Base-by-base conservation (phyloP, 441 rosid genomes). In the Manihot esculenta region DNA sequence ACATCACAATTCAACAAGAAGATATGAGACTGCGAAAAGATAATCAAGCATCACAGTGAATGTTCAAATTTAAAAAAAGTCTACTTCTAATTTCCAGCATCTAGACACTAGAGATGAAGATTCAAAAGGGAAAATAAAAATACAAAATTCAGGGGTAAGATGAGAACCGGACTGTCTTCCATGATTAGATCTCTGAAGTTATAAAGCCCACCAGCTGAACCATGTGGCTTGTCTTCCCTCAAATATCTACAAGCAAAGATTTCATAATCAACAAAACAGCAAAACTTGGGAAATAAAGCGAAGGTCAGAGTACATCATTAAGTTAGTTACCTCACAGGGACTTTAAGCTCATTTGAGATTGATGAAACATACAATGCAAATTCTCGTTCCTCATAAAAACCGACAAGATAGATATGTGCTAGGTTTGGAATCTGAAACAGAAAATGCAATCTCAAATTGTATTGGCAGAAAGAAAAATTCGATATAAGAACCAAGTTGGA, bases 121-220 rank as follows among this genome's bases (percentile, higher is more conserved):
- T 21, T 64, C 57, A 13, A 58, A 18, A 69, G 27, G 38, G 14
- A 45, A 45, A 12, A 18, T 18, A 8, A 23, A 18, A 21, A 49
- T 26, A 57, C 35, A 48, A 78, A 50, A 30, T 8, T 27, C 62
- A 1, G 57, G 61, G 54, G 56, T 53, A 33, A 49, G 56, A 64
- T 55, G 79, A 41, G 68, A 55, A 93, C 98, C 78, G 93, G 98
- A 57, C 66, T 77, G 35, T 91, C 97, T 80, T 89, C 97, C 97
- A 91, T 88, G 68, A 93, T 88, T 42, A 79, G 71, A 72, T 87
- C 86, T 64, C 89, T 85, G 77, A 91, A 93, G 80, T 89, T 81
- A 76, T 87, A 87, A 66, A 91, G 94, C 51, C 93, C 97, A 82
- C 98, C 98, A 70, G 98, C 98, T 0, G 96, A 93, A 73, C 98